Base-by-base conservation (phyloP, 2,329 filamentous ascomycete genomes). In the Apiospora pterosperma region DNA sequence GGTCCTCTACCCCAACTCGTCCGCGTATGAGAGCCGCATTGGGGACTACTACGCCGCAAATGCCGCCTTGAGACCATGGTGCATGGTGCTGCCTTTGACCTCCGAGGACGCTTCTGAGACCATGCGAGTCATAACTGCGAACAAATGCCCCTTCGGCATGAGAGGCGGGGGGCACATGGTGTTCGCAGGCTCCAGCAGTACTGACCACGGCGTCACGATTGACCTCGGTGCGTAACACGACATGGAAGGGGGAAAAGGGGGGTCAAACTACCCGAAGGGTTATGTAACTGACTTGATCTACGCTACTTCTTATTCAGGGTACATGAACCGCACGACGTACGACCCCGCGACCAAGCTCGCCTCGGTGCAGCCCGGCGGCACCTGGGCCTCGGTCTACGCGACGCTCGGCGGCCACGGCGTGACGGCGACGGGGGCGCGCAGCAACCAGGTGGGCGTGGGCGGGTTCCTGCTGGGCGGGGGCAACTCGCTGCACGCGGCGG, bases 91-190 rank as follows among this genome's bases (percentile, higher is more conserved):
- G 58, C 78, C 77, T 2, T 65, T 68, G 34, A 72, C 73, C 2
- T 67, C 75, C 5, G 65, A 74, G 5, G 78, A 82, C 65, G 77
- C 80, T 6, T 75, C 78, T 5, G 67, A 68, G 7, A 72, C 74
- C 1, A 70, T 81, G 21, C 76, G 74, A 41, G 69, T 75, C 3
- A 68, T 82, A 0, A 69, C 70, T 31, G 61, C 67, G 5, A 69
- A 70, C 7, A 48, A 71, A 8, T 77, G 76, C 59, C 69, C 71
- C 6, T 81, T 80, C 65, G 79, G 77, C n/a, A 74, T 81, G 36
- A 74, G 77, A 2, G 70, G 71, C 25, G 73, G 73, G 28, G 72
- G 71, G 4, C 73, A 75, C 62, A 68, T 68, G 16, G 66, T 68
- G 5, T 72, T 68, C 28, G 67, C 65, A 1, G 70, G 69, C 2